Conservation (phyloP, 202 grass and related monocot species). For the Panicum hallii region DNA sequence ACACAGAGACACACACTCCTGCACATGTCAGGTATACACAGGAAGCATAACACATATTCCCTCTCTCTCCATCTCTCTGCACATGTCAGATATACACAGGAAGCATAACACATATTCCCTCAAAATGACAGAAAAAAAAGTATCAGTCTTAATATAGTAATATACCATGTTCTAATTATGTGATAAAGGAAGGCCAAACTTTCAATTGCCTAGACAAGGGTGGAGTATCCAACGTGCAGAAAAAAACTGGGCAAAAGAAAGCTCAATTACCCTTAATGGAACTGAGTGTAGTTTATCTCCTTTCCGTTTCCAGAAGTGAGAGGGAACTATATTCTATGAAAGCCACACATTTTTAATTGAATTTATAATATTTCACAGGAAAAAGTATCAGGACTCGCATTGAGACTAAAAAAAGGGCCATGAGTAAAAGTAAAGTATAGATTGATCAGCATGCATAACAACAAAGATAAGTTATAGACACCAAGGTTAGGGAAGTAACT, state of each 20-base stretch:
- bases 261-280: neutral
- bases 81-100: no score
- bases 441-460: constrained; percentile 29
- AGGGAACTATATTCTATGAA: neutral
- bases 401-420: neutral
- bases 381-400: neutral
- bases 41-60: no score
- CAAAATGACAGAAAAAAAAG: no score
- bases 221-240: constrained; percentile 19
- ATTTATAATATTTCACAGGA: constrained; percentile 2
- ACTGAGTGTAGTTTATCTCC: neutral
- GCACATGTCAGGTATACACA: no score
- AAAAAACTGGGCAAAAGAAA: neutral
- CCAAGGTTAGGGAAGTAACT: constrained; percentile 58
- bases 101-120: no score
- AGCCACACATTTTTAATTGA: neutral
- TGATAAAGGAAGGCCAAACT: constrained; percentile 24
- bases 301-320: neutral
- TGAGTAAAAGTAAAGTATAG: constrained; percentile 4
- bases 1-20: no score
- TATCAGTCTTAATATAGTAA: neutral
- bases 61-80: no score
- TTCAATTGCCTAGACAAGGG: constrained; percentile 18
- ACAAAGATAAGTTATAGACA: constrained; percentile 38
- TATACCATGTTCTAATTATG: neutral